Evolutionary conservation across 768 basidiomycete genomes (phyloP).

Genomic region (Kwoniella shandongensis): DNA sequence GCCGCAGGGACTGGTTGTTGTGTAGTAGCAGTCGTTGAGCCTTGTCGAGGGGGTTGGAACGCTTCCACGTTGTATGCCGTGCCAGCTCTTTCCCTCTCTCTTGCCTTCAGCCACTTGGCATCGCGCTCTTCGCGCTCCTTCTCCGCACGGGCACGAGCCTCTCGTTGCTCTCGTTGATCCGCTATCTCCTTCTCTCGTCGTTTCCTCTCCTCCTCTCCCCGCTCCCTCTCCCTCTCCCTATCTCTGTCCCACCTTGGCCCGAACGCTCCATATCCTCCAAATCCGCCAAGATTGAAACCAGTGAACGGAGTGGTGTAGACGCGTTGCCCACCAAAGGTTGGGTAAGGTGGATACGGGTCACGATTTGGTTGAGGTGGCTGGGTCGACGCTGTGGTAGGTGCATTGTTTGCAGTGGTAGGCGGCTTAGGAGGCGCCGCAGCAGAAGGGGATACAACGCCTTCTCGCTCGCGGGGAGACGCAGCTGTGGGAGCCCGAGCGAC

Average conservation of each 20-base stretch:
- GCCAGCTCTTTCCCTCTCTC: slow-evolving; percentile 15
- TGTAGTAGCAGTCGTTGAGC: not conserved
- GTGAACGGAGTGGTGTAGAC: slow-evolving; percentile 11
- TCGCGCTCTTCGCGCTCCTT: slow-evolving; percentile 20
- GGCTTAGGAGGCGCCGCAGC: not conserved
- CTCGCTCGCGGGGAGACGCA: slow-evolving; percentile 18
- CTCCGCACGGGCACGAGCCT: slow-evolving; percentile 15
- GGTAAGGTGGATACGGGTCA: not conserved
- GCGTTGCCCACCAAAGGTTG: slow-evolving; percentile 1
- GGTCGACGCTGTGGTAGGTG: not conserved
- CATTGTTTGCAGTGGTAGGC: not conserved
- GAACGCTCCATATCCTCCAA: slow-evolving; percentile 15
- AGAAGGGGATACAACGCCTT: slow-evolving; percentile 3
- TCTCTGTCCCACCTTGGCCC: slow-evolving; percentile 14
- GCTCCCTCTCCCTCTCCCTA: slow-evolving; percentile 4
- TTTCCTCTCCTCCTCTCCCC: slow-evolving; percentile 6
- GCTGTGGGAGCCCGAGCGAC: slow-evolving; percentile 5
- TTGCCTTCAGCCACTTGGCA: slow-evolving; percentile 9
- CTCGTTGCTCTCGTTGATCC: not conserved
- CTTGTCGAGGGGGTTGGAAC: slow-evolving; percentile 13
- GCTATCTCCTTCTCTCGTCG: slow-evolving; percentile 10
- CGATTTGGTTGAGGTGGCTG: slow-evolving; percentile 2
- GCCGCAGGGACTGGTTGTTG: not conserved
- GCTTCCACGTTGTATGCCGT: slow-evolving; percentile 13
- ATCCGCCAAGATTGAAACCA: slow-evolving; percentile 23